Evolutionary conservation across 2,329 filamentous ascomycete species (phyloP).

Genomic region (Cercospora sp.): DNA sequence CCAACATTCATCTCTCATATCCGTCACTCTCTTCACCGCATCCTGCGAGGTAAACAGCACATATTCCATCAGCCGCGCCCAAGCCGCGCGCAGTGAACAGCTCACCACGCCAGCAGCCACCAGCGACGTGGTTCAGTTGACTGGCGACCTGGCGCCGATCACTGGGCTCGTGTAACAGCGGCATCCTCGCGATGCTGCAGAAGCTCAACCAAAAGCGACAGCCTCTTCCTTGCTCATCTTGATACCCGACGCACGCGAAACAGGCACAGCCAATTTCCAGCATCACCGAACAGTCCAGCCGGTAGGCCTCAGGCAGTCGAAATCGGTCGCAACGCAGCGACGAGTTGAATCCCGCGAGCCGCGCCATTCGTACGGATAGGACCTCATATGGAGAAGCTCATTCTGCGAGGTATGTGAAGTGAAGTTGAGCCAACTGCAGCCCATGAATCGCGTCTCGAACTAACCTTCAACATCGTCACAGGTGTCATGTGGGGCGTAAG

Average conservation of each 20-base stretch:
- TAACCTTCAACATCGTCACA: slow-evolving; percentile 18
- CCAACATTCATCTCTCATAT: neutral
- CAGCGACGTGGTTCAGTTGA: neutral
- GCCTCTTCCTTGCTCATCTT: slow-evolving; percentile 17
- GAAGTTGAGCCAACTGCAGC: neutral
- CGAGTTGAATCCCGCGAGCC: neutral
- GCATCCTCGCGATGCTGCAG: slow-evolving; percentile 11
- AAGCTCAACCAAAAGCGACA: slow-evolving; percentile 12
- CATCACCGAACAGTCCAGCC: neutral
- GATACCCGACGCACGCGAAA: slow-evolving; percentile 20
- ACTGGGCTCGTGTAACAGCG: neutral
- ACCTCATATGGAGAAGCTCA: slow-evolving; percentile 29
- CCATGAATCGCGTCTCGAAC: slow-evolving; percentile 17
- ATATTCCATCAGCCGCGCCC: neutral
- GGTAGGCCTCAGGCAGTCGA: neutral
- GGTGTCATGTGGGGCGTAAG: slow-evolving; percentile 31
- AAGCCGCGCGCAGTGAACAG: neutral
- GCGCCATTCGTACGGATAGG: slow-evolving; percentile 12
- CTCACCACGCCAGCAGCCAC: slow-evolving; percentile 4
- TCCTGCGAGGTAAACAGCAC: neutral
- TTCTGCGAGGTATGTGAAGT: slow-evolving; percentile 28
- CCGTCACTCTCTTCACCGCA: slow-evolving; percentile 1
- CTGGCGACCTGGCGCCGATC: neutral
- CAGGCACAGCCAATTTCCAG: slow-evolving; percentile 2
- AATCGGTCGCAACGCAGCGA: slow-evolving; percentile 5